Evolutionary conservation across 2,329 filamentous ascomycete species (phyloP).

Genomic region (Amphichorda felina): DNA sequence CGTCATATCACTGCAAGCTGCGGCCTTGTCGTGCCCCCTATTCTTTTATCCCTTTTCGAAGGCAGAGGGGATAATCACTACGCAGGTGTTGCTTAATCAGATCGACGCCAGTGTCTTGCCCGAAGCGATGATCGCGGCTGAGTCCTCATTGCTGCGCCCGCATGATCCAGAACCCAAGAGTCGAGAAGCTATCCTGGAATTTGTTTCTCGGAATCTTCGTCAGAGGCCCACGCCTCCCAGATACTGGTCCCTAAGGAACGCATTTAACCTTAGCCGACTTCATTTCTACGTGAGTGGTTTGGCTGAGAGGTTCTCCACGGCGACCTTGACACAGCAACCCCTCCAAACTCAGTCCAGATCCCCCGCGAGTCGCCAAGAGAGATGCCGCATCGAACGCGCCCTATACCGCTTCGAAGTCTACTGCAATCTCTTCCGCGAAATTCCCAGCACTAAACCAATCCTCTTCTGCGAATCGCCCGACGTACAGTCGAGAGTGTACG

Average conservation of each 20-base stretch:
- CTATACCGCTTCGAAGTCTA: constrained; percentile 5
- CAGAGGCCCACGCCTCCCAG: no score
- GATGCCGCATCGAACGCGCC: constrained; percentile 2
- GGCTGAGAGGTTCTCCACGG: background rate
- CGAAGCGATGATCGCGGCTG: constrained; percentile 1
- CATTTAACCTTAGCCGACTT: background rate
- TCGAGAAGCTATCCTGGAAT: no score
- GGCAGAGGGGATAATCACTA: background rate
- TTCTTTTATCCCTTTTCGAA: background rate
- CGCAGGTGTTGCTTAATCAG: constrained; percentile 1
- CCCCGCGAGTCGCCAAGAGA: background rate
- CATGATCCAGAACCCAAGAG: background rate
- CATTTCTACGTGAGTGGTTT: constrained; percentile 1
- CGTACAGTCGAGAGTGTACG: no score
- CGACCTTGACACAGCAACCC: background rate
- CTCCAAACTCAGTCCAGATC: background rate
- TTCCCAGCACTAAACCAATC: no score
- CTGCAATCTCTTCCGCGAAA: constrained; percentile 1
- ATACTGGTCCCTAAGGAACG: background rate
- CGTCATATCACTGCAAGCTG: background rate
- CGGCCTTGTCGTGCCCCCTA: background rate
- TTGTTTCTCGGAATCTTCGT: no score
- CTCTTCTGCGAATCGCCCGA: no score
- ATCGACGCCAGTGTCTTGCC: constrained; percentile 1
- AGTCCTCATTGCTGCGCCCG: background rate